Evolutionary conservation across 805 yeast species (phyloP).

Genomic region (Cyberlindnera bimundalis): DNA sequence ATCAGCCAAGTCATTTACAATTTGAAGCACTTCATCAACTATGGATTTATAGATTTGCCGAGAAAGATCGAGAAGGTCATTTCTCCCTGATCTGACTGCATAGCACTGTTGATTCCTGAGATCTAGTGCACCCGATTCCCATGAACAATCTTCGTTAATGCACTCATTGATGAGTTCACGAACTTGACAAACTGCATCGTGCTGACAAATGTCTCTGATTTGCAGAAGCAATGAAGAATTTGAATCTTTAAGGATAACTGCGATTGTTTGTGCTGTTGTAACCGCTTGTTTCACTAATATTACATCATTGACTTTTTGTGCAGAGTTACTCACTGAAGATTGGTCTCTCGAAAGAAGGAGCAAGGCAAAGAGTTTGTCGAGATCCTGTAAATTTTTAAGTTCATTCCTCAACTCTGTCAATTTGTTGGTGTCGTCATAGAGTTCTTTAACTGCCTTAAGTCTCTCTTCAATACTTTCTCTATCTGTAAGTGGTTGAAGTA

Average conservation of each 20-base stretch:
- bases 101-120: conserved; percentile 41
- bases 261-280: conserved; percentile 31
- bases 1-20: conserved; percentile 26
- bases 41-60: conserved; percentile 39
- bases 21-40: conserved; percentile 35
- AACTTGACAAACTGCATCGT: no score
- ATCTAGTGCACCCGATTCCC: conserved; percentile 37
- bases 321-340: no score
- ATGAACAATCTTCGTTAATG: no score
- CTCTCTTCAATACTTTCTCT: conserved; percentile 33
- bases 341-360: no score
- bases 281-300: no score
- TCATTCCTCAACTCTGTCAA: no score
- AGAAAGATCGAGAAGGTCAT: conserved; percentile 44
- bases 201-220: no score
- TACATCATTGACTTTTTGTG: no score
- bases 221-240: conserved; percentile 43
- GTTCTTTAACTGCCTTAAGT: conserved; percentile 35
- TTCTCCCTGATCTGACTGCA: conserved; percentile 42
- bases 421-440: conserved; percentile 30
- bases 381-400: no score
- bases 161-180: no score
- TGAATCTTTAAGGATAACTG: conserved; percentile 30
- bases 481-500: conserved; percentile 47
- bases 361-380: no score